phyloP scores from a whole-genome alignment of 2,329 filamentous ascomycete species.

The Aspergillus brunneoviolaceus region DNA sequence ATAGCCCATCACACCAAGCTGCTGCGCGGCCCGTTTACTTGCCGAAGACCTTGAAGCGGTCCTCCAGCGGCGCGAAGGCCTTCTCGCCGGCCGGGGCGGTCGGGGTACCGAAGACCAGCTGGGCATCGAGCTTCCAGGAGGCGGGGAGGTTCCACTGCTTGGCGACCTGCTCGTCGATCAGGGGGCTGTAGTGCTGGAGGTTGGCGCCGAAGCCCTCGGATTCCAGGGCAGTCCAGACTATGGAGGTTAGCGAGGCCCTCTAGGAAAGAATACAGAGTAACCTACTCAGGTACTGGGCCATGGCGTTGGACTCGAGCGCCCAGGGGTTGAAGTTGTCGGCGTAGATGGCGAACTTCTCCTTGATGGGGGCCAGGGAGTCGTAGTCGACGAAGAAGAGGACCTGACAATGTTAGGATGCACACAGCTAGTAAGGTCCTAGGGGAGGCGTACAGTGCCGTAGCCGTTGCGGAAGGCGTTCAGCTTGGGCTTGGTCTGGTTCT shows the following conservation, averaged over 20 bases:
- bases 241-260: conserved; percentile 2
- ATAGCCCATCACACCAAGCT: neutral
- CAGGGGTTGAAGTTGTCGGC: conserved; percentile 78
- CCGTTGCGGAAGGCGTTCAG: conserved; percentile 64
- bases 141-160: conserved; percentile 67
- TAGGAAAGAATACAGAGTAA: neutral
- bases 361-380: conserved; percentile 60
- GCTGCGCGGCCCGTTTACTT: conserved; percentile 21
- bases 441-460: conserved; percentile 68
- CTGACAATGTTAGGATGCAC: conserved; percentile 5
- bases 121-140: conserved; percentile 74
- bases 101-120: conserved; percentile 73
- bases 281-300: conserved; percentile 66
- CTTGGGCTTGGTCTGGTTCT: conserved; percentile 46
- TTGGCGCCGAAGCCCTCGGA: conserved; percentile 81
- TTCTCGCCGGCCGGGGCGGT: conserved; percentile 26
- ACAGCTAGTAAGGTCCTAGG: too few relatives aligned
- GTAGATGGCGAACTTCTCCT: conserved; percentile 65
- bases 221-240: conserved; percentile 75
- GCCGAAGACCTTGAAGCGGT: conserved; percentile 37
- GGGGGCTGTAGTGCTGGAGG: conserved; percentile 88
- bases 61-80: conserved; percentile 30
- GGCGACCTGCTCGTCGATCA: conserved; percentile 71
- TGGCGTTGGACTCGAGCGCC: conserved; percentile 72
- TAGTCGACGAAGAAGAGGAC: conserved; percentile 84